These are phyloP conservation scores for Neonectria sp. DNA, from an alignment of 2,329 filamentous ascomycete species.

Conservation along the genomic window DNA sequence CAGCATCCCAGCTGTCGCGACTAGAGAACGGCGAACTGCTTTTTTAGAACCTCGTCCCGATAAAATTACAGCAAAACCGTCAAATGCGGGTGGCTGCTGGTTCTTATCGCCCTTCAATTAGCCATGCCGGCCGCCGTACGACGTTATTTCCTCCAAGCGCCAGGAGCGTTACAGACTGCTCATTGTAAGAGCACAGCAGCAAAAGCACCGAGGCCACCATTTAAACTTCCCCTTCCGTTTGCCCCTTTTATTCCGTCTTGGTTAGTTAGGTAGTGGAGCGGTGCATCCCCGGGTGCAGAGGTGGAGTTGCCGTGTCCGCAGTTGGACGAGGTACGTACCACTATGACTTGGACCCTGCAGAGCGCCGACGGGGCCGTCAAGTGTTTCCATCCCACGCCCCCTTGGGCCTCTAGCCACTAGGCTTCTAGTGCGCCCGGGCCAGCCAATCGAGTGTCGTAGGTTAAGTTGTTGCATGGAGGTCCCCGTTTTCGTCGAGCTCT, in stretches of 20 bases:
- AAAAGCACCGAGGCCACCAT: not conserved
- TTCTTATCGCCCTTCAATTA: not conserved
- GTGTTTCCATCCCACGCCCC: not conserved
- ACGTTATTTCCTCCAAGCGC: not conserved
- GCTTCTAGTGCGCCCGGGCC: conserved; percentile 2
- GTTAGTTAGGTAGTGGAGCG: not conserved
- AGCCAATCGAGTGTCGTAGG: not conserved
- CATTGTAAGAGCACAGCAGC: not conserved
- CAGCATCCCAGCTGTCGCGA: not conserved
- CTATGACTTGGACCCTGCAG: conserved; percentile 8
- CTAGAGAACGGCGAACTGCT: not conserved
- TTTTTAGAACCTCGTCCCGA: not conserved
- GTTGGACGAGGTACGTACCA: conserved; percentile 4
- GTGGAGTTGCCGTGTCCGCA: not conserved
- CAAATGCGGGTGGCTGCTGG: not conserved
- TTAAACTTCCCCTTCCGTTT: conserved; percentile 6
- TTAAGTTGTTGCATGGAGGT: not conserved
- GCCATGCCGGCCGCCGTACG: not conserved
- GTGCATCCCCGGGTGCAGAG: not conserved
- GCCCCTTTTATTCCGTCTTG: conserved; percentile 11
- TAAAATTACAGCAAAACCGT: not conserved
- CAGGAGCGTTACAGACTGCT: not conserved
- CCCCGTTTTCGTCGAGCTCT: conserved; percentile 1
- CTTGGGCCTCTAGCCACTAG: not conserved
- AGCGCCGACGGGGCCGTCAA: not conserved